Conservation (phyloP, 257 asterid genomes). For the Scutellaria barbata region DNA sequence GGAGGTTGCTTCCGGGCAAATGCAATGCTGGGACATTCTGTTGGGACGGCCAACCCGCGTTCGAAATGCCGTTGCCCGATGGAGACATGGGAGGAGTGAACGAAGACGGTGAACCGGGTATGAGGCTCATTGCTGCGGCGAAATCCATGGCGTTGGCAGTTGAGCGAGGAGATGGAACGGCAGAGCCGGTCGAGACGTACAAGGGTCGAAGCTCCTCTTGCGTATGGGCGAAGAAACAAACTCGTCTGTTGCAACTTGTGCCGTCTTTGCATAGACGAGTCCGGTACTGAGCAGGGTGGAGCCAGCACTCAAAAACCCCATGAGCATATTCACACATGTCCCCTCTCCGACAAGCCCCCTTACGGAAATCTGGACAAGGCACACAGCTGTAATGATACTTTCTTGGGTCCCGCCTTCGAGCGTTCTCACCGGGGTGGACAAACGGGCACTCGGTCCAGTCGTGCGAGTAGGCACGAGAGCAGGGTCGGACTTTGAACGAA, state of each 20-base stretch:
- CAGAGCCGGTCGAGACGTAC: conserved; percentile 79
- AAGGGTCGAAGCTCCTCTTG: conserved; percentile 83
- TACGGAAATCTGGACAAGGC: conserved; percentile 85
- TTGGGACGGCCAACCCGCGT: conserved; percentile 61
- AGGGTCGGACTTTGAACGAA: conserved; percentile 80
- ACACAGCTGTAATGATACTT: conserved; percentile 82
- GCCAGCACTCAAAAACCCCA: conserved; percentile 93
- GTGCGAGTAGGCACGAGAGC: conserved; percentile 90
- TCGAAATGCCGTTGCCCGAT: conserved; percentile 55
- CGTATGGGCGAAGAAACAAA: conserved; percentile 85
- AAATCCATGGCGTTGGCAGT: conserved; percentile 62
- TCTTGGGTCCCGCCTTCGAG: conserved; percentile 84
- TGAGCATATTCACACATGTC: conserved; percentile 92
- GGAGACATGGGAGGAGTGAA: conserved; percentile 85
- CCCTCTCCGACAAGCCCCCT: conserved; percentile 81
- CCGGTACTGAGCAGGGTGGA: conserved; percentile 85
- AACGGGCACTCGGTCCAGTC: conserved; percentile 99
- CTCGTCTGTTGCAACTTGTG: conserved; percentile 65
- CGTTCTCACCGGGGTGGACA: conserved; percentile 93
- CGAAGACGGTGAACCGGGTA: conserved; percentile 77
- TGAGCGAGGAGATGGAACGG: conserved; percentile 74
- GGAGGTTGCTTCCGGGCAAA: conserved; percentile 73
- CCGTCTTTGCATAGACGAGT: conserved; percentile 92
- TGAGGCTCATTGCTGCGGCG: conserved; percentile 62
- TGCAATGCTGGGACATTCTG: conserved; percentile 73